A percentile compares a stretch with the other conserved stretches of the same genome.
These are phyloP conservation scores for Herpetomonas samuelpessoai DNA, from an alignment of 208 protist genomes.

Conservation along the genomic window DNA sequence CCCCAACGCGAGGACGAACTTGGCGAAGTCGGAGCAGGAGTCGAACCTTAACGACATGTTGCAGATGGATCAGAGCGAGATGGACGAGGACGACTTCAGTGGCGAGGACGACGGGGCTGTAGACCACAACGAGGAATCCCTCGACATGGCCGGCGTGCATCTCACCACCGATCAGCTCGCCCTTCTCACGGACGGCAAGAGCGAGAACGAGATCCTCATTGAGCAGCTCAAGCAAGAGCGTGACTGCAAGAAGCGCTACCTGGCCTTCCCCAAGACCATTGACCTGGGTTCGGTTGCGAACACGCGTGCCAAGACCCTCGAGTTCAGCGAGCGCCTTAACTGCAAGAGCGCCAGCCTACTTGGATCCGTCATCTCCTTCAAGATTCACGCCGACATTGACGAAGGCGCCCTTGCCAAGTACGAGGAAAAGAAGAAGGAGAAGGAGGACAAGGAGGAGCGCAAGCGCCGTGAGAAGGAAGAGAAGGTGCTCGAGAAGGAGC, in stretches of 20 bases:
- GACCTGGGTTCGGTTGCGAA: constrained; percentile 37
- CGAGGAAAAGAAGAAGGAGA: constrained; percentile 36
- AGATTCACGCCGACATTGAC: constrained; percentile 24
- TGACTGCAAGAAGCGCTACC: constrained; percentile 30
- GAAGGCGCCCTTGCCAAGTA: constrained; percentile 26
- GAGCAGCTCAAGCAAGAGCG: constrained; percentile 25
- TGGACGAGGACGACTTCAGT: constrained; percentile 24
- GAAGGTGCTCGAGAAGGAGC: constrained; percentile 29
- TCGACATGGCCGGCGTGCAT: constrained; percentile 14
- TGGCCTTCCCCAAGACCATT: constrained; percentile 40
- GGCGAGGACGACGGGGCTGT: constrained; percentile 14
- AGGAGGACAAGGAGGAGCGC: constrained; percentile 37
- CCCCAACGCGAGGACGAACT: constrained; percentile 12
- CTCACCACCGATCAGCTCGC: constrained; percentile 26
- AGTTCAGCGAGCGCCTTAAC: constrained; percentile 33
- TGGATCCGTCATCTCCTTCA: constrained; percentile 37
- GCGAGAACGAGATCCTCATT: constrained; percentile 25
- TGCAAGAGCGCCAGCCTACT: constrained; percentile 31
- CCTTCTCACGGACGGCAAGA: constrained; percentile 20
- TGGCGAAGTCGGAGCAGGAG: constrained; percentile 31
- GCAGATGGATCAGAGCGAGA: constrained; percentile 28
- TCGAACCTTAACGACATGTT: constrained; percentile 44
- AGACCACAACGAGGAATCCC: constrained; percentile 12
- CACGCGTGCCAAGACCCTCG: constrained; percentile 22
- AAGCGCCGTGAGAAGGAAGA: constrained; percentile 36